These are phyloP conservation scores for Fraxinus americana DNA, from an alignment of 257 asterid species.

Conservation along the genomic window DNA sequence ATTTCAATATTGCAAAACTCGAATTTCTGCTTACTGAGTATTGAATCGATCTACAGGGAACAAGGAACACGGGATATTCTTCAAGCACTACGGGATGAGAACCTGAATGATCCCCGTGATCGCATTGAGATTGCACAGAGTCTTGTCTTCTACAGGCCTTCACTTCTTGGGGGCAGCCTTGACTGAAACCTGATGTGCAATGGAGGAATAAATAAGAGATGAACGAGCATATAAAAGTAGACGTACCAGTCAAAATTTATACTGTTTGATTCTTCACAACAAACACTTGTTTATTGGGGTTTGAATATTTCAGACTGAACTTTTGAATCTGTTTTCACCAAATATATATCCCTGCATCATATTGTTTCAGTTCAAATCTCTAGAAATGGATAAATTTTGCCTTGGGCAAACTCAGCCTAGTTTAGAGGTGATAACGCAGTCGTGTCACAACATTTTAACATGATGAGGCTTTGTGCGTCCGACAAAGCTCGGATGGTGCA, in stretches of 20 bases:
- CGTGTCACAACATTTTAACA: no score
- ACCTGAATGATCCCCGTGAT: conserved; percentile 87
- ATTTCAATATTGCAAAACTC: background rate
- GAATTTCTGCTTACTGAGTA: background rate
- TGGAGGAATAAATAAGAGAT: background rate
- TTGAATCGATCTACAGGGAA: conserved; percentile 47
- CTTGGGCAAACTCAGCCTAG: background rate
- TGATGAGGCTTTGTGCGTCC: no score
- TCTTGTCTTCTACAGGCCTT: conserved; percentile 87
- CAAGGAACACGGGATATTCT: conserved; percentile 65
- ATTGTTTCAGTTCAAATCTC: background rate
- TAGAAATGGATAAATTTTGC: background rate
- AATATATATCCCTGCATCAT: background rate
- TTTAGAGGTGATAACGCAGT: no score
- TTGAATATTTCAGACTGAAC: background rate
- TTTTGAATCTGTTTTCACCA: conserved; percentile 14
- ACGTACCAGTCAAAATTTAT: conserved; percentile 7
- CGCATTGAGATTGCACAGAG: conserved; percentile 87
- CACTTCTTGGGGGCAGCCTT: conserved; percentile 69
- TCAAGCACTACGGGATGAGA: conserved; percentile 79
- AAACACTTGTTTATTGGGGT: background rate
- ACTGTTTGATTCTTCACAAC: background rate
- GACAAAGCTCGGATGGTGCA: no score
- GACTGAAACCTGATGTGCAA: background rate
- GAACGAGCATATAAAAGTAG: no score